phyloP scores from a whole-genome alignment of 148 eudicot genomes.

The Linanthus parryae region DNA sequence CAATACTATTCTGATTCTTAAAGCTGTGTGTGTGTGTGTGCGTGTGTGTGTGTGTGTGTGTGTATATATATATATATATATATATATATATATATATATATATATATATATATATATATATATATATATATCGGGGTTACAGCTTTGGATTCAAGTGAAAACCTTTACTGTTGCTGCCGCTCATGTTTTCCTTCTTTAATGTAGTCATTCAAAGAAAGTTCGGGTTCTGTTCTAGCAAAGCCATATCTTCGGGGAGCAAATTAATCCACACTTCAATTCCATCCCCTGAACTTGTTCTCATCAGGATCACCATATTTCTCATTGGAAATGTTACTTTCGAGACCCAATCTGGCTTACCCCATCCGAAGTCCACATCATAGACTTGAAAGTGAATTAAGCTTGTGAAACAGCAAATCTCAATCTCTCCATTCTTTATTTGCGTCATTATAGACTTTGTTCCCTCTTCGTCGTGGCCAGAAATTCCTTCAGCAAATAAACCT shows the following conservation, averaged over 20 bases:
- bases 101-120: too few relatives aligned
- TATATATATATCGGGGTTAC: too few relatives aligned
- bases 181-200: too few relatives aligned
- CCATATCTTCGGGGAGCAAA: slow-evolving; percentile 6
- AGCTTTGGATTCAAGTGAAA: too few relatives aligned
- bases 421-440: neutral
- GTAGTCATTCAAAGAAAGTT: slow-evolving; percentile 4
- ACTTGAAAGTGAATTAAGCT: slow-evolving; percentile 17
- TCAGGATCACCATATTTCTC: slow-evolving; percentile 9
- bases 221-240: neutral
- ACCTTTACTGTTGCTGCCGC: too few relatives aligned
- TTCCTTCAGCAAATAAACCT: neutral
- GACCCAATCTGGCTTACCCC: slow-evolving; percentile 27
- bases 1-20: too few relatives aligned
- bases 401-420: slow-evolving; percentile 6
- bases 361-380: slow-evolving; percentile 22
- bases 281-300: slow-evolving; percentile 10
- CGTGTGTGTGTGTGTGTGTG: too few relatives aligned
- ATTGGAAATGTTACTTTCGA: slow-evolving; percentile 1
- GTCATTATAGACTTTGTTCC: neutral
- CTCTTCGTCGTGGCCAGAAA: neutral
- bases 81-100: too few relatives aligned
- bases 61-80: too few relatives aligned
- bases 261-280: slow-evolving; percentile 3
- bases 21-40: too few relatives aligned